phyloP scores from a whole-genome alignment of 1,284 basidiomycete species.

The Melampsora americana region DNA sequence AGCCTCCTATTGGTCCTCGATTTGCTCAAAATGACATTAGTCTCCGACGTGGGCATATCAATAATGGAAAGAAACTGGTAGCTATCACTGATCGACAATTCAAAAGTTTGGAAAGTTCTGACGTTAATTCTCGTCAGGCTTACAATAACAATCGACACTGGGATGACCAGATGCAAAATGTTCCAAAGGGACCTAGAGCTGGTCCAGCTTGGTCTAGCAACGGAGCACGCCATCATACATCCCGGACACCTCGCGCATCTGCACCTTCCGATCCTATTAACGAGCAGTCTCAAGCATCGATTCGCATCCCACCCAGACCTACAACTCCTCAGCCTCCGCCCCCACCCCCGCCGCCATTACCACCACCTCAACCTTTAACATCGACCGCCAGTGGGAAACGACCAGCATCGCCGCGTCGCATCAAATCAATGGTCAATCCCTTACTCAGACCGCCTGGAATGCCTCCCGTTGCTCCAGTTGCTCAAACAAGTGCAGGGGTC shows the following conservation, averaged over 20 bases:
- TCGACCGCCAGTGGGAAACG: constrained; percentile 1
- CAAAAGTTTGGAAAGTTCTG: not conserved
- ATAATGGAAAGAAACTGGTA: not conserved
- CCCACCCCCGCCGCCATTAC: constrained; percentile 16
- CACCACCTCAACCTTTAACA: constrained; percentile 10
- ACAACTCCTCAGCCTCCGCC: not conserved
- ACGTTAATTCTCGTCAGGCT: not conserved
- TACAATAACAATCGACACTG: not conserved
- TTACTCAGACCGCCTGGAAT: constrained; percentile 30
- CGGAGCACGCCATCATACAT: not conserved
- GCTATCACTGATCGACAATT: not conserved
- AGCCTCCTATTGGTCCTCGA: constrained; percentile 37
- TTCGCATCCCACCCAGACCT: not conserved
- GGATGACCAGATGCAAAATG: not conserved
- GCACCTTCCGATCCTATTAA: not conserved
- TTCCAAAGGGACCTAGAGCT: constrained; percentile 6
- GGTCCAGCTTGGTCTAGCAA: not conserved
- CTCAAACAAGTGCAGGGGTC: constrained; percentile 44
- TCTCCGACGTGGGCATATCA: not conserved
- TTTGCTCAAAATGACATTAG: constrained; percentile 13
- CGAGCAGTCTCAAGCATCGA: not conserved
- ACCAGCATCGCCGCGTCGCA: constrained; percentile 20
- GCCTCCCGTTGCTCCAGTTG: constrained; percentile 41
- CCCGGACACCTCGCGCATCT: not conserved
- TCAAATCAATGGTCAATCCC: constrained; percentile 17